phyloP scores from a whole-genome alignment of 2,329 filamentous ascomycete species.

The Biscogniauxia marginata region DNA sequence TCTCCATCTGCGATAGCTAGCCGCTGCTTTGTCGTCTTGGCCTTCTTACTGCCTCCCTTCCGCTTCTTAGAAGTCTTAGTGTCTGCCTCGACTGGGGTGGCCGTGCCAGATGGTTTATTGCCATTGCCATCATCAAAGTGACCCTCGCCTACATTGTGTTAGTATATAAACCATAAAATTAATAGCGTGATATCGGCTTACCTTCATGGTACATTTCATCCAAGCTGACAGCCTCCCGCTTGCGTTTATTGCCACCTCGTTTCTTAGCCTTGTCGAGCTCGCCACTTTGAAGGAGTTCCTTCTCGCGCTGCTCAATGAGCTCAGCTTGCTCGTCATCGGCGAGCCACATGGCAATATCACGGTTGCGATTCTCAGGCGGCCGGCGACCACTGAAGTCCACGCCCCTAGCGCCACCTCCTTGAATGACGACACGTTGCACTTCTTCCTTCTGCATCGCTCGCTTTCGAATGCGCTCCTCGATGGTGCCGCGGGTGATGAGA shows the following conservation, averaged over 20 bases:
- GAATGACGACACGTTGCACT: constrained; percentile 95
- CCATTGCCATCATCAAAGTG: constrained; percentile 85
- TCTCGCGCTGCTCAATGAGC: constrained; percentile 88
- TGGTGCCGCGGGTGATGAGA: constrained; percentile 93
- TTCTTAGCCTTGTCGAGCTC: constrained; percentile 64
- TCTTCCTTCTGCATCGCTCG: constrained; percentile 97
- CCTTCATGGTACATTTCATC: constrained; percentile 99
- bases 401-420: constrained; percentile 78
- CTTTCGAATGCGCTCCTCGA: constrained; percentile 97
- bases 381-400: constrained; percentile 96
- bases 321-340: constrained; percentile 96
- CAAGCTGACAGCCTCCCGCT: constrained; percentile 64
- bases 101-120: constrained; percentile 80
- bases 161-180: constrained; percentile 21
- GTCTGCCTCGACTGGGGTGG: constrained; percentile 68
- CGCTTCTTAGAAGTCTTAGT: constrained; percentile 55
- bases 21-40: constrained; percentile 68
- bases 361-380: constrained; percentile 86
- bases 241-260: constrained; percentile 57
- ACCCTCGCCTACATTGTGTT: constrained; percentile 72
- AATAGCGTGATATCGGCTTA: constrained; percentile 49
- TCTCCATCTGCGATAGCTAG: constrained; percentile 66
- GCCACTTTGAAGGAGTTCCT: constrained; percentile 75
- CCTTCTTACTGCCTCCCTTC: constrained; percentile 57
- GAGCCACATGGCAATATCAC: constrained; percentile 98